Evolutionary conservation across 2,329 filamentous ascomycete species (phyloP).

Genomic region (Colletotrichum sublineola): DNA sequence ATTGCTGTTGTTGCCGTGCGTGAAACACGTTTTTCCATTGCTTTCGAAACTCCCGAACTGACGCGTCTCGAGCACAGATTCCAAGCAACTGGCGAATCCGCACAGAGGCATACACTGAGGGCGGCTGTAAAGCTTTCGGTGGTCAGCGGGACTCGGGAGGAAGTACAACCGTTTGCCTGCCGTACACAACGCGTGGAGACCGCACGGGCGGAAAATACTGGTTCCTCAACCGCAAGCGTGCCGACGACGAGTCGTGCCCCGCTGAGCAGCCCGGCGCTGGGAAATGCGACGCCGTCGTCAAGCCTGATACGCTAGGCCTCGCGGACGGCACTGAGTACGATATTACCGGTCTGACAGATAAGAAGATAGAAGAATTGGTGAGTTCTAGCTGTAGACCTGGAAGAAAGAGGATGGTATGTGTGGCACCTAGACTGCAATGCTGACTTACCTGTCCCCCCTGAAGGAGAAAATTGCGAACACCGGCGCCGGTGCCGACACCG

Average conservation of each 20-base stretch:
- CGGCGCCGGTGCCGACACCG: constrained; percentile 25
- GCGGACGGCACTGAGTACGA: constrained; percentile 31
- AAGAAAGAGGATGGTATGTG: not conserved
- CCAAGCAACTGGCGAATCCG: constrained; percentile 34
- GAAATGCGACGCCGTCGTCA: constrained; percentile 27
- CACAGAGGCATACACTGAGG: constrained; percentile 8
- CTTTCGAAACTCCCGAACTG: not conserved
- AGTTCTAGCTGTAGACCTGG: not conserved
- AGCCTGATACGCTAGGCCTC: constrained; percentile 24
- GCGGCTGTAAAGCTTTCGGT: constrained; percentile 6
- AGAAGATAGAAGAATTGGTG: constrained; percentile 29
- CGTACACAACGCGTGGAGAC: constrained; percentile 28
- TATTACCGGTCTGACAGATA: constrained; percentile 23
- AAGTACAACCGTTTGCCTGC: not conserved
- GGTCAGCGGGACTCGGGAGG: constrained; percentile 13
- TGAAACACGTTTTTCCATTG: not conserved
- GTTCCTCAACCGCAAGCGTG: constrained; percentile 30
- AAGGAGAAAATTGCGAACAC: constrained; percentile 26
- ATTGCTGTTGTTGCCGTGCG: constrained; percentile 23
- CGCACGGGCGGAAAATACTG: constrained; percentile 28
- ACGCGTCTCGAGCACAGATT: constrained; percentile 9
- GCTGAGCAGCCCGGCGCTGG: constrained; percentile 27
- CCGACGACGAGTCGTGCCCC: constrained; percentile 27
- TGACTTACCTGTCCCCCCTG: constrained; percentile 9
- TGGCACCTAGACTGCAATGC: constrained; percentile 2